These are phyloP conservation scores for Colletotrichum lindemuthianum DNA, from an alignment of 2,329 filamentous ascomycete species.

Conservation along the genomic window DNA sequence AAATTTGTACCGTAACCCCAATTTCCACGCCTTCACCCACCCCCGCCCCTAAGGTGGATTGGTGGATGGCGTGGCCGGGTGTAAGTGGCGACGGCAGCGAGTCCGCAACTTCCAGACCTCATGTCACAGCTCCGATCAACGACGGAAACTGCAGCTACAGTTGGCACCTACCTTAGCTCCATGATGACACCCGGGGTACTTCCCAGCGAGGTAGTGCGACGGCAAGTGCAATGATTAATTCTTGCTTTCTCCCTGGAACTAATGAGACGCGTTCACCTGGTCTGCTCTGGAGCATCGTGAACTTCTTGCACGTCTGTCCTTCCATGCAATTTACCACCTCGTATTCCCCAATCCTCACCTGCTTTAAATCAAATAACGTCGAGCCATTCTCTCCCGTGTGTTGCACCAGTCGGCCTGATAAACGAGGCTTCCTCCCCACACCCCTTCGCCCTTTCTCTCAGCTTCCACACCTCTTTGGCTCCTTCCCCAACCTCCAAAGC, in stretches of 20 bases:
- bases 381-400: not conserved
- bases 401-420: slow-evolving; percentile 9
- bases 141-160: no score
- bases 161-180: no score
- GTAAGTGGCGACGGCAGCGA: slow-evolving; percentile 3
- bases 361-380: not conserved
- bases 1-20: not conserved
- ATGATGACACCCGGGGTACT: slow-evolving; percentile 3
- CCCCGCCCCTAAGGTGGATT: slow-evolving; percentile 27
- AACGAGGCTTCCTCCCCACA: slow-evolving; percentile 1
- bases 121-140: not conserved
- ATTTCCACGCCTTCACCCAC: slow-evolving; percentile 1
- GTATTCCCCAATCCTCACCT: not conserved
- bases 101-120: slow-evolving; percentile 18
- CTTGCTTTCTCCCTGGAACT: slow-evolving; percentile 11
- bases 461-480: not conserved
- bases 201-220: slow-evolving; percentile 33
- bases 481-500: slow-evolving; percentile 10
- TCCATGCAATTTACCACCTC: slow-evolving; percentile 4
- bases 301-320: not conserved
- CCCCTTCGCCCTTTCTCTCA: not conserved
- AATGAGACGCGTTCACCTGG: slow-evolving; percentile 25
- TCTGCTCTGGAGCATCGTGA: slow-evolving; percentile 23
- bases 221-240: slow-evolving; percentile 3
- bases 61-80: not conserved